Evolutionary conservation across 164 flowering plant genomes (phyloP), one percentile per base, ranked within the genome.

Genomic region (Stephania japonica): DNA sequence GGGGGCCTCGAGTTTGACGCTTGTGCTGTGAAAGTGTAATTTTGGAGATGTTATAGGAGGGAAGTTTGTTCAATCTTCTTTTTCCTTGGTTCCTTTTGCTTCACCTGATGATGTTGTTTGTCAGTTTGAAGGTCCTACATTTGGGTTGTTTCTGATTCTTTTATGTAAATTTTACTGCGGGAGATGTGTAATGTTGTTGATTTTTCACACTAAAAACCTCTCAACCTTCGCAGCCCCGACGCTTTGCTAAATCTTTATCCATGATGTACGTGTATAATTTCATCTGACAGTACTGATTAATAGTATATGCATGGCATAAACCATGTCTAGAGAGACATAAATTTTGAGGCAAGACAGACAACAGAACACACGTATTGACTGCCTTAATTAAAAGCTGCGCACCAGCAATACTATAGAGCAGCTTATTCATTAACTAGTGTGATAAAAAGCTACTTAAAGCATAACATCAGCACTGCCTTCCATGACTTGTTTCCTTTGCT

Each of bases 401-500:
- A n/a, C n/a, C n/a, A n/a, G n/a, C n/a, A n/a, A n/a, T n/a, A n/a
- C n/a, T n/a, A n/a, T n/a, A n/a, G n/a, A n/a, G n/a, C n/a, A n/a
- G n/a, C n/a, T n/a, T n/a, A n/a, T n/a, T n/a, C n/a, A n/a, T n/a
- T n/a, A n/a, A n/a, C n/a, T n/a, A n/a, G n/a, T n/a, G n/a, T n/a
- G n/a, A n/a, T n/a, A n/a, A n/a, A 10, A n/a, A 56, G 19, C 11
- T 56, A 10, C 19, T 56, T 10, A 32, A 32, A 32, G 38, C 11
- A 56, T 56, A n/a, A 16, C 62, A 56, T 19, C 6, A 56, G 16
- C 19, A 41, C 19, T 56, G 24, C 25, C 67, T 56, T 66, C 74
- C 76, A 73, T 64, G 50, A 69, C 64, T 42, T 67, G 72, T 16
- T 5, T 44, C 14, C 25, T 27, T 47, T 75, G 76, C 42, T 66